phyloP scores from a whole-genome alignment of 768 basidiomycete genomes.

The Trametes gibbosa region DNA sequence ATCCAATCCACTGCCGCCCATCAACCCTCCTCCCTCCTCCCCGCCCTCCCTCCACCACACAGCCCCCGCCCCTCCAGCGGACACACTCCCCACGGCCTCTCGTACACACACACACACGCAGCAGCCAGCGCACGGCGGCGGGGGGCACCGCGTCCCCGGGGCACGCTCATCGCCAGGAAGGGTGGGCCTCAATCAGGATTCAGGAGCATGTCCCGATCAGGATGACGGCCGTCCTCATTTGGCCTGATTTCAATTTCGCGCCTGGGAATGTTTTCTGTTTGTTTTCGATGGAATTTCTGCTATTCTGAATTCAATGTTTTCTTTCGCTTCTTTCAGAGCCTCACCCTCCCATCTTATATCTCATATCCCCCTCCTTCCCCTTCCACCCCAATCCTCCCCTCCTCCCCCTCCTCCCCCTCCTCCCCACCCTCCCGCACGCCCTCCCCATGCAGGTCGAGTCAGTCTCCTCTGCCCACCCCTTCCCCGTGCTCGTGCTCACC shows the following conservation, averaged over 20 bases:
- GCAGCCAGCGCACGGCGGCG: not conserved
- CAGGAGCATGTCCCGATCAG: conserved; percentile 19
- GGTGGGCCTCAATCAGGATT: no score
- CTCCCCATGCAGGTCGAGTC: conserved; percentile 20
- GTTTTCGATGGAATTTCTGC: conserved; percentile 31
- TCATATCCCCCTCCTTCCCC: conserved; percentile 12
- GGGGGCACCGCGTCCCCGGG: not conserved
- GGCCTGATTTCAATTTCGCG: conserved; percentile 22
- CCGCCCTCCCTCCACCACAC: not conserved
- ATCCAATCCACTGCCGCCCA: conserved; percentile 11
- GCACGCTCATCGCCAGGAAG: no score
- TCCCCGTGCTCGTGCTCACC: not conserved
- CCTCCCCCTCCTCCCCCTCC: conserved; percentile 9
- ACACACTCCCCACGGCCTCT: not conserved
- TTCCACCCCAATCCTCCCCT: conserved; percentile 24
- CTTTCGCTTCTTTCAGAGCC: conserved; percentile 28
- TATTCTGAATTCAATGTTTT: conserved; percentile 32
- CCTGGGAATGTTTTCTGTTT: conserved; percentile 31
- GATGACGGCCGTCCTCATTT: conserved; percentile 18
- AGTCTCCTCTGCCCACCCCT: not conserved
- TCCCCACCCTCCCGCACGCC: not conserved
- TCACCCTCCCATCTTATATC: conserved; percentile 27
- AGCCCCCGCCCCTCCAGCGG: not conserved
- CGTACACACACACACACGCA: not conserved
- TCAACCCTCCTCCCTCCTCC: no score